Base-by-base conservation (phyloP, 805 yeast genomes). In the Cyberlindnera nakhonratchasimensis region DNA sequence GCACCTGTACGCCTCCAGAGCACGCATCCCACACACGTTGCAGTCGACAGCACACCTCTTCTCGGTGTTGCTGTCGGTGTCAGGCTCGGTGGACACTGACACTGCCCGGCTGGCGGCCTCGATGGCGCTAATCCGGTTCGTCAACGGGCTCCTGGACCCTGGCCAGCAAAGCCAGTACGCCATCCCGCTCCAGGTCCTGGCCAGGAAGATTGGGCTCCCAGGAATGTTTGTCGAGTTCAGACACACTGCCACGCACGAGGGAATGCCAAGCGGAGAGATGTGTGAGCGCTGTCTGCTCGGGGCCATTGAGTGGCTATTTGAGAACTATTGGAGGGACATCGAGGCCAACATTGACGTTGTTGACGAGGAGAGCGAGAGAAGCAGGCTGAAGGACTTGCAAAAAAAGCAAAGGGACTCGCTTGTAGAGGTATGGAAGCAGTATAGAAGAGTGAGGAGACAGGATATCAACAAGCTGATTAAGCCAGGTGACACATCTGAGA, bases 211-310 rank as follows among this genome's bases (percentile, higher is more conserved):
- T 18, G 74, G 77, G 2, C 66, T 93, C 19, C 96, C 98, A 0
- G 70, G 81, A 24, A 75, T 75, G 55, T 88, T 93, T 62, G 99
- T 93, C 1, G 99, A 93, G 56, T 58, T 88, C 23, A 71, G 99
- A 42, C 98, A 93, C 61, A 75, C 78, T 54, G 90, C 95, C 5
- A 91, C 99, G 0, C 99, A 93, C 61, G 98, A 91, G 54, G 67
- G 70, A 14, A 62, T 93, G 20, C 96, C 97, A 2, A 71, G 83
- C 24, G 53, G 87, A 31, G 79, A 74, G 30, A 70, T 85, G 63
- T 67, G 90, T n/a, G 68, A 95, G 29, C 57, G 67, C n/a, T 75
- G 81, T 12, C 64, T 79, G 2, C 56, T 62, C 5, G 66, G 74
- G 37, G 96, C 96, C 0, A 60, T 91, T 36, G 66, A 63, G 6